Base-by-base conservation (phyloP, 768 basidiomycete genomes). In the Pluteus cervinus region DNA sequence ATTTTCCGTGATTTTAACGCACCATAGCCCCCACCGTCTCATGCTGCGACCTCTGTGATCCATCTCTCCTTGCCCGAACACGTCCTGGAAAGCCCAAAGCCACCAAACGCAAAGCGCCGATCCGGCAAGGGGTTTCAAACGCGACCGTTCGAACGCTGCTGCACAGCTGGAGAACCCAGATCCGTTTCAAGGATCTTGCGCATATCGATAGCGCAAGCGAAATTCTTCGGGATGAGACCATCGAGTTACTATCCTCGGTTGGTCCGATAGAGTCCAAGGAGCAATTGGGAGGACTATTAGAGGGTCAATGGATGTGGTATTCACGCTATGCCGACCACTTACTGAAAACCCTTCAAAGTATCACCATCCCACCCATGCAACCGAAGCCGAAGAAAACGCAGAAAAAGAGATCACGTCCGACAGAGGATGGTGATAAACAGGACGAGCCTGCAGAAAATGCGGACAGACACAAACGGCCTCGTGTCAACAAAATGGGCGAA, bases 1-100 rank as follows among this genome's bases (percentile, higher is more conserved):
- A 3, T 15, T 39, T 9, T n/a, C 21, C 9, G n/a, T n/a, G n/a
- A 9, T 12, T 30, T 4, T n/a, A 15, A 21, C 7, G 45, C 34
- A 43, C 39, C 14, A n/a, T 41, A 49, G 41, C 33, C 45, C 41
- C 50, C n/a, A n/a, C n/a, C n/a, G 49, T 51, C 15, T 37, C 48
- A 3, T 60, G 58, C 35, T 60, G 58, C 34, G 53, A 60, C 33
- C 31, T 49, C 6, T 52, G 50, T 24, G 14, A 33, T 23, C 47
- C 42, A 5, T 25, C 26, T 2, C 37, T 53, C 10, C 43, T 53
- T 15, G 29, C 51, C 33, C 40, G 8, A 23, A 47, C 45, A 10
- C 40, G 47, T 5, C 50, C 49, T 2, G 24, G 41, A 3, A 21
- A 21, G 14, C 21, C 43, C 24, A 23, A 16, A 7, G 9, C 17